These are phyloP conservation scores for Colletotrichum siamense DNA, from an alignment of 2,329 filamentous ascomycete genomes.

Conservation along the genomic window DNA sequence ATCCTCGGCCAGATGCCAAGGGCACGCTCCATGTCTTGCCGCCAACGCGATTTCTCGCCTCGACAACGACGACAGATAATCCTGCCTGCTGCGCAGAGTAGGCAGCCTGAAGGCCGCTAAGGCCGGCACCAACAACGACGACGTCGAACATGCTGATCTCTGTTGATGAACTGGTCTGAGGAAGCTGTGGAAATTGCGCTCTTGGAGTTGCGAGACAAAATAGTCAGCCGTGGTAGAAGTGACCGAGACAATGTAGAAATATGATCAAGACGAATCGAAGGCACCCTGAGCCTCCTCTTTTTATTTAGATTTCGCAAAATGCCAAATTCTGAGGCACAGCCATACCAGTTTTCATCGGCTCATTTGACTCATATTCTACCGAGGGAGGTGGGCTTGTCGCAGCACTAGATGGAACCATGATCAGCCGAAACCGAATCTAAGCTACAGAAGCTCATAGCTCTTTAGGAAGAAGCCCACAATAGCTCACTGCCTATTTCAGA, in stretches of 20 bases:
- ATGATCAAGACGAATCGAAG: not conserved
- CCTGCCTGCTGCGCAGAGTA: slow-evolving; percentile 33
- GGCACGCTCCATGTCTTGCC: slow-evolving; percentile 40
- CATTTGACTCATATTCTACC: not conserved
- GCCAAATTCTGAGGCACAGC: not conserved
- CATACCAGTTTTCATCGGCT: not conserved
- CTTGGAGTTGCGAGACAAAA: not conserved
- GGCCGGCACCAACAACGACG: slow-evolving; percentile 42
- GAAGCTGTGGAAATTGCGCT: not conserved
- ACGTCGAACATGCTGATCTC: slow-evolving; percentile 30
- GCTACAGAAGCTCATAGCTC: not conserved
- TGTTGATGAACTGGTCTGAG: not conserved
- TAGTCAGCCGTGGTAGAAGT: not conserved
- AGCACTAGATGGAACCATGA: not conserved
- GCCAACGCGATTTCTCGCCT: slow-evolving; percentile 47
- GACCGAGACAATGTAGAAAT: not conserved
- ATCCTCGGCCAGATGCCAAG: slow-evolving; percentile 13
- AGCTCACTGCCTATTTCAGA: not conserved
- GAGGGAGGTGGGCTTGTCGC: not conserved
- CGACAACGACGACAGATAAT: slow-evolving; percentile 38
- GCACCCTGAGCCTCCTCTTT: not conserved
- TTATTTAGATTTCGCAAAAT: not conserved
- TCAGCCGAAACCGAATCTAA: not conserved
- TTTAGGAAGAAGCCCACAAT: not conserved
- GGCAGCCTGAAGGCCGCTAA: slow-evolving; percentile 41